Percentiles rank a stretch among this genome's conserved stretches.
Conservation (phyloP, 345 rosid genomes). For the Fremontodendron californicum region DNA sequence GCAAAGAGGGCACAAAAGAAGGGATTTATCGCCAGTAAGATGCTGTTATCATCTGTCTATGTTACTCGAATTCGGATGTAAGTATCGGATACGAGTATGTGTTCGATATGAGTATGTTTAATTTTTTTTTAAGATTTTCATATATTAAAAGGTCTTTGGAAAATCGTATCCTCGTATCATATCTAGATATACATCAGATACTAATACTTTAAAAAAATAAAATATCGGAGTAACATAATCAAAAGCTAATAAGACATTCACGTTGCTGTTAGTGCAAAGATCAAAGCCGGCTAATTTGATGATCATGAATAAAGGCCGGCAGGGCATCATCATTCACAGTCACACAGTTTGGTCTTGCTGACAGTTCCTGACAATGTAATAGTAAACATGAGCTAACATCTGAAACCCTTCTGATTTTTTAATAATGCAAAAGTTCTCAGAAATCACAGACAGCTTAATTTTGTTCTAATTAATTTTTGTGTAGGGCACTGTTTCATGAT, state of each 20-base stretch:
- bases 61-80: too few relatives aligned
- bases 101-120: too few relatives aligned
- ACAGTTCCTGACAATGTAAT: not conserved
- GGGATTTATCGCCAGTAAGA: conserved; percentile 12
- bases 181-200: too few relatives aligned
- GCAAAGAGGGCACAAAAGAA: conserved; percentile 31
- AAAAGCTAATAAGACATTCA: conserved; percentile 9
- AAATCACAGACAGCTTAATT: not conserved
- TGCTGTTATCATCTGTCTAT: conserved; percentile 3
- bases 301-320: not conserved
- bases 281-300: not conserved
- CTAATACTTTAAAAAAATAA: too few relatives aligned
- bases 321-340: not conserved
- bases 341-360: not conserved
- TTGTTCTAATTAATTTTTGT: not conserved
- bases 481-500: not conserved
- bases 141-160: too few relatives aligned
- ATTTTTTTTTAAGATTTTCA: too few relatives aligned
- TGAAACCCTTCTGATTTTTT: not conserved
- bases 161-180: too few relatives aligned
- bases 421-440: not conserved
- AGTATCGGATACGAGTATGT: too few relatives aligned
- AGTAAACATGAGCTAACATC: not conserved
- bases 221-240: too few relatives aligned
- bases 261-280: not conserved